Conservation (phyloP, 2,329 filamentous ascomycete genomes). For the Mycogone perniciosa region DNA sequence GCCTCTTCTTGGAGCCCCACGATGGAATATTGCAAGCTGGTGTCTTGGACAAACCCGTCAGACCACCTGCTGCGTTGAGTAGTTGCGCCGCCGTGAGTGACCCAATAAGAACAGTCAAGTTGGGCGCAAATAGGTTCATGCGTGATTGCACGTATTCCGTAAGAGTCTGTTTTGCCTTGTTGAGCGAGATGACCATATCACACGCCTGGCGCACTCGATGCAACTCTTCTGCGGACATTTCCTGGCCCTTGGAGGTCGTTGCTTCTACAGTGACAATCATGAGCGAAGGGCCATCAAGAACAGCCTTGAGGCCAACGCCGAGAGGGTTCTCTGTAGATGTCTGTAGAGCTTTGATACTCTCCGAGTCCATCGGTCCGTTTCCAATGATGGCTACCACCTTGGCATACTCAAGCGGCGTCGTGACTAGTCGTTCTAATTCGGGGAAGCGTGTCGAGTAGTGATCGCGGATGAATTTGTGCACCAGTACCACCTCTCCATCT, state of each 20-base stretch:
- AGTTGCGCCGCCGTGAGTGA: constrained; percentile 91
- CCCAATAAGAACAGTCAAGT: constrained; percentile 83
- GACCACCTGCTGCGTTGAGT: constrained; percentile 87
- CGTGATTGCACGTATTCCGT: constrained; percentile 94
- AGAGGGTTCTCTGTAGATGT: constrained; percentile 72
- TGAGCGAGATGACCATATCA: constrained; percentile 80
- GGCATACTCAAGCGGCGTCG: constrained; percentile 88
- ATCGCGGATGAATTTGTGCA: constrained; percentile 95
- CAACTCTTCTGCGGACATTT: constrained; percentile 70
- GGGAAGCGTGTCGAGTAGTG: constrained; percentile 93
- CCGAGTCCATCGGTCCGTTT: constrained; percentile 79
- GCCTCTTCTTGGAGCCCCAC: constrained; percentile 82
- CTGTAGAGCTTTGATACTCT: constrained; percentile 74
- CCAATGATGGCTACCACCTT: constrained; percentile 90
- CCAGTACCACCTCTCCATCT: constrained; percentile 82
- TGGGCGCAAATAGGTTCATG: constrained; percentile 94
- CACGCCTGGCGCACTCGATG: constrained; percentile 70
- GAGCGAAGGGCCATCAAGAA: constrained; percentile 81
- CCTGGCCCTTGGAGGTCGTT: constrained; percentile 76
- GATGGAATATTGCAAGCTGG: constrained; percentile 89
- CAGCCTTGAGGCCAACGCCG: constrained; percentile 65
- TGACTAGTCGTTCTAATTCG: constrained; percentile 82
- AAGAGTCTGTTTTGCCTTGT: constrained; percentile 77
- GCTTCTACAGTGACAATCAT: constrained; percentile 97
- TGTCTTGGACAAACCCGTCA: constrained; percentile 83